Evolutionary conservation across 202 grass and related monocot genomes (phyloP), one percentile per base, ranked within the genome.

Genomic region (Carex sylvatica): DNA sequence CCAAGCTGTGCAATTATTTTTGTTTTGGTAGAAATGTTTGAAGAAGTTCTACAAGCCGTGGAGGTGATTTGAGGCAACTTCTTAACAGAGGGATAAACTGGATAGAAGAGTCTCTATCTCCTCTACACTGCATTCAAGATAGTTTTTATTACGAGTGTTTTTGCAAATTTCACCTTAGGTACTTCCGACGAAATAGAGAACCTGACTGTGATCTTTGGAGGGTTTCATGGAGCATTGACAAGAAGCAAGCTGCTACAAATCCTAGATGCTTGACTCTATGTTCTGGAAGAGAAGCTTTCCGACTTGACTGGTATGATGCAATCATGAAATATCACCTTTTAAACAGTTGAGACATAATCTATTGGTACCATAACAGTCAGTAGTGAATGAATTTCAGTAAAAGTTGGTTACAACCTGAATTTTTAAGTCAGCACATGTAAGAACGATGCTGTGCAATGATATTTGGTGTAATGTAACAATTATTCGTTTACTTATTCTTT

Each of bases 11-110:
- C 18, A 31, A 35, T 76, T 51, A 6, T 56, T n/a, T n/a, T n/a
- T n/a, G n/a, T n/a, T n/a, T n/a, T n/a, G n/a, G 26, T 76, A 76
- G 72, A 56, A 33, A 76, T 76, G 49, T 76, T n/a, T 49, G 46
- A 49, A 56, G 72, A 35, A n/a, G 0, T 76, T 56, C 51, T 31
- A 76, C 2, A 56, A 76, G 72, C 8, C 14, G 28, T 33, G n/a
- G 26, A 56, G 51, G 72, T 76, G 15, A 76, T 56, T 76, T n/a
- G 14, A 76, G 72, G 15, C 7, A 76, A 56, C 24, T 56, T 76
- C 18, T 31, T 30, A 15, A 76, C 26, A 76, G 2, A 76, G 51
- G 51, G 51, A 5, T 6, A 76, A 55, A n/a, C 10, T 9, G 26
- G 15, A 55, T 3, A 31, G 26, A 76, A 76, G 47, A 33, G 15